These are phyloP conservation scores for Zarea fungicola DNA, from an alignment of 2,329 filamentous ascomycete species.

Conservation along the genomic window DNA sequence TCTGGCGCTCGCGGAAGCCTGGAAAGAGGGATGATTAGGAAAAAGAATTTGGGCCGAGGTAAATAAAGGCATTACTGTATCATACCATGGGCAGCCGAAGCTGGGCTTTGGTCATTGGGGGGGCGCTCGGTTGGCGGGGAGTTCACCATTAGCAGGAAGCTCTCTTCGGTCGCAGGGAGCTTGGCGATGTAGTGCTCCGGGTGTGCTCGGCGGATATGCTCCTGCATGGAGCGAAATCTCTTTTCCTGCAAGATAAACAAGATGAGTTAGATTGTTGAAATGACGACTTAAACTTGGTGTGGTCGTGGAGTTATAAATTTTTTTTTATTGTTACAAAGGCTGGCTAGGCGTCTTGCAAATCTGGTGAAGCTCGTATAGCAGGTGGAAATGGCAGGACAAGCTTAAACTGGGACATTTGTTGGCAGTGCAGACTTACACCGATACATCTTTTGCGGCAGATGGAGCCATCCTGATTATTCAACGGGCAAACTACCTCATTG, in stretches of 20 bases:
- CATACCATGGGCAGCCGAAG: conserved; percentile 29
- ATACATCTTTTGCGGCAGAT: conserved; percentile 96
- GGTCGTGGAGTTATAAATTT: no score
- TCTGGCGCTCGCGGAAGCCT: conserved; percentile 56
- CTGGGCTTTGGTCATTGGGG: conserved; percentile 26
- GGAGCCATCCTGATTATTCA: conserved; percentile 93
- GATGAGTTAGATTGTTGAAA: conserved; percentile 19
- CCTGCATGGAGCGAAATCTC: conserved; percentile 96
- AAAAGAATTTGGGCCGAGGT: conserved; percentile 17
- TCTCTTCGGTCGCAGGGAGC: conserved; percentile 95
- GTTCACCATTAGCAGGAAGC: conserved; percentile 94
- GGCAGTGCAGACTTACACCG: conserved; percentile 69
- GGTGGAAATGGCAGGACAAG: no score
- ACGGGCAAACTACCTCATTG: conserved; percentile 94
- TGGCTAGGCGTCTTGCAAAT: no score
- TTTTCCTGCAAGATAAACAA: conserved; percentile 65
- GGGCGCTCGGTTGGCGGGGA: conserved; percentile 73
- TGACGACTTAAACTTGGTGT: background rate
- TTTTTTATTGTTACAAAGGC: no score
- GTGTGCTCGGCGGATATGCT: conserved; percentile 96
- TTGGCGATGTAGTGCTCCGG: conserved; percentile 97
- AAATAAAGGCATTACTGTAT: conserved; percentile 17
- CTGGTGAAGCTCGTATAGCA: no score
- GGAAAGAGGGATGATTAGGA: background rate
- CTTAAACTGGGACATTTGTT: conserved; percentile 5